These are phyloP conservation scores for Drechslera avenae DNA, from an alignment of 2,329 filamentous ascomycete species.

Conservation along the genomic window DNA sequence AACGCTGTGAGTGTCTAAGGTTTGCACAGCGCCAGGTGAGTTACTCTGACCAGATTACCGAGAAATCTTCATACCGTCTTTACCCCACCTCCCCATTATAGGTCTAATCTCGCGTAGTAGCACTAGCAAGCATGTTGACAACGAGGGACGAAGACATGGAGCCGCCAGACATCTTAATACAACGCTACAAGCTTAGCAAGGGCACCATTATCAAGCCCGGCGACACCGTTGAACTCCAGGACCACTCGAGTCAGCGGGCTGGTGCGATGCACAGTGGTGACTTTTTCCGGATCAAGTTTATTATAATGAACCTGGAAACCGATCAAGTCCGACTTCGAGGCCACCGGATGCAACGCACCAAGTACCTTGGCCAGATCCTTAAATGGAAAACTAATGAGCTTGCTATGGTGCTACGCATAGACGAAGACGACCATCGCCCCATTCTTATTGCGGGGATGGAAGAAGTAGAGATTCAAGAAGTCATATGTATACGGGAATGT, in stretches of 20 bases:
- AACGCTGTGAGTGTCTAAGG: too few species aligned
- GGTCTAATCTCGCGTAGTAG: not conserved
- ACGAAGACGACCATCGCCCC: slow-evolving; percentile 1
- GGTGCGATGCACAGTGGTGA: slow-evolving; percentile 23
- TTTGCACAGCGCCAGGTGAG: not conserved
- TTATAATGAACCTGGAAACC: slow-evolving; percentile 23
- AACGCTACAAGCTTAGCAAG: not conserved
- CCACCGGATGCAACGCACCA: slow-evolving; percentile 20
- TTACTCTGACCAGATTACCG: not conserved
- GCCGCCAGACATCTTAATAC: not conserved
- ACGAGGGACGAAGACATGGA: not conserved
- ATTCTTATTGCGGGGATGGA: slow-evolving; percentile 5
- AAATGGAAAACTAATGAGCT: slow-evolving; percentile 26
- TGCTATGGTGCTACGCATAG: slow-evolving; percentile 2
- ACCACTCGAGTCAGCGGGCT: not conserved
- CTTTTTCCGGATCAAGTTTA: slow-evolving; percentile 27
- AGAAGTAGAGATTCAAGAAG: slow-evolving; percentile 1
- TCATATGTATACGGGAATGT: not conserved
- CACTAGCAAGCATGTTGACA: not conserved
- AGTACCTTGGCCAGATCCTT: slow-evolving; percentile 25
- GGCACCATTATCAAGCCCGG: slow-evolving; percentile 8
- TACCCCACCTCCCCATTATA: not conserved
- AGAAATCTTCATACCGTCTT: too few species aligned
- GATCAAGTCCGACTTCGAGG: slow-evolving; percentile 27
- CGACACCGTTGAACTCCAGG: slow-evolving; percentile 25